Evolutionary conservation across 805 yeast genomes (phyloP).

Genomic region (Starmera quercuum): DNA sequence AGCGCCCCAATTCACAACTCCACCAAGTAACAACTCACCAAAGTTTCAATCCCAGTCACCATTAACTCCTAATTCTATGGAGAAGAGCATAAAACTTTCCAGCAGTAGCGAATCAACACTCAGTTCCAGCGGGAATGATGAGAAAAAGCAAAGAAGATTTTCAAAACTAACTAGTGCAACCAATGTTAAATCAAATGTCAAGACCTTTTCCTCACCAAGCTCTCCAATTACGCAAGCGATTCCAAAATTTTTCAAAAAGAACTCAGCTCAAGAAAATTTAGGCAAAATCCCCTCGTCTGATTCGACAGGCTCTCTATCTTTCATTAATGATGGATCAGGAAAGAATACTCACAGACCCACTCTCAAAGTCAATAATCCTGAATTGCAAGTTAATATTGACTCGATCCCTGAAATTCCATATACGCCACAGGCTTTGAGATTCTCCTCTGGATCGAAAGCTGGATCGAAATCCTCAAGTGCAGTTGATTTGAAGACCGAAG

Average conservation of each 20-base stretch:
- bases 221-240: constrained; percentile 17
- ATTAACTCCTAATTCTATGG: background rate
- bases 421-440: constrained; percentile 10
- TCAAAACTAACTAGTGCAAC: constrained; percentile 2
- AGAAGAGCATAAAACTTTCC: background rate
- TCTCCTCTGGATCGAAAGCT: no score
- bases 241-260: constrained; percentile 16
- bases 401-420: constrained; percentile 16
- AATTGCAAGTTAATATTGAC: constrained; percentile 4
- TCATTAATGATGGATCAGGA: constrained; percentile 19
- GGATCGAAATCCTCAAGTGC: background rate
- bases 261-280: constrained; percentile 2
- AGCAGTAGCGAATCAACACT: background rate
- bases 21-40: background rate
- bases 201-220: constrained; percentile 2
- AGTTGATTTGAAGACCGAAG: background rate
- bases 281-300: constrained; percentile 11
- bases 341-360: background rate
- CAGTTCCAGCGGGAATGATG: background rate
- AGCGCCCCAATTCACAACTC: background rate
- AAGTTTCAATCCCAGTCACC: background rate
- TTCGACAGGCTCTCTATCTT: constrained; percentile 15
- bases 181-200: background rate
- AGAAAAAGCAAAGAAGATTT: background rate
- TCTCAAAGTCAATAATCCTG: constrained; percentile 5